Evolutionary conservation across 1,284 basidiomycete species (phyloP).

Genomic region (Coniferiporia sulphurascens): DNA sequence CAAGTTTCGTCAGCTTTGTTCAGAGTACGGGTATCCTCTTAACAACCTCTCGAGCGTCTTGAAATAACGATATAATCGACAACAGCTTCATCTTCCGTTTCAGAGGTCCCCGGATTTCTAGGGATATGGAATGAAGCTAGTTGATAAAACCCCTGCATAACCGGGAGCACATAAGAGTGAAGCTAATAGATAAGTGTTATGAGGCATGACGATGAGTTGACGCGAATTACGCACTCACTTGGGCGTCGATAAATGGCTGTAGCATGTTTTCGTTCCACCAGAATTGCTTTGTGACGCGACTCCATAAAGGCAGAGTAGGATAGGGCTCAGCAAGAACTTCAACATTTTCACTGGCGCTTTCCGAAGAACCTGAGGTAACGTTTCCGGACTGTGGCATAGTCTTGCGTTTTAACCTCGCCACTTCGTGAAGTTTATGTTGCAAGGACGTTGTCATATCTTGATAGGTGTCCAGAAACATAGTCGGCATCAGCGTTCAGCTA

Average conservation of each 20-base stretch:
- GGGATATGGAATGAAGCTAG: conserved; percentile 63
- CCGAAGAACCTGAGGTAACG: conserved; percentile 4
- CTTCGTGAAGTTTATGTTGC: conserved; percentile 71
- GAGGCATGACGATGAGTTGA: conserved; percentile 1
- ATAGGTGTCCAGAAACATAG: no score
- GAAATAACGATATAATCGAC: conserved; percentile 75
- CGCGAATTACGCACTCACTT: conserved; percentile 37
- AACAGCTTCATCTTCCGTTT: conserved; percentile 37
- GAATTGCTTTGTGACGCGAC: conserved; percentile 75
- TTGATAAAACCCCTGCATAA: conserved; percentile 90
- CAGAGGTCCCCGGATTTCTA: conserved; percentile 41
- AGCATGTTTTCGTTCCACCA: conserved; percentile 89
- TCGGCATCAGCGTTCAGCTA: not conserved
- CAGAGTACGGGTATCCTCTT: not conserved
- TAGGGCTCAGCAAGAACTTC: conserved; percentile 64
- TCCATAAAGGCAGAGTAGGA: conserved; percentile 73
- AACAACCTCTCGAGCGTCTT: conserved; percentile 64
- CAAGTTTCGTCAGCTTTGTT: no score
- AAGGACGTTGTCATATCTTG: conserved; percentile 74
- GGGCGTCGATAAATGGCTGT: conserved; percentile 70
- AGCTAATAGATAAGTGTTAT: conserved; percentile 37
- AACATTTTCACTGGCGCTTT: conserved; percentile 33
- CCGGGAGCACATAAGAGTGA: conserved; percentile 77
- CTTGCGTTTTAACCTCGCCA: conserved; percentile 41
- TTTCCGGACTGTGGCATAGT: conserved; percentile 18